Percentiles rank a stretch among this genome's conserved stretches.
Evolutionary conservation across 2,329 filamentous ascomycete species (phyloP).

Genomic region (Aphanocladium album): DNA sequence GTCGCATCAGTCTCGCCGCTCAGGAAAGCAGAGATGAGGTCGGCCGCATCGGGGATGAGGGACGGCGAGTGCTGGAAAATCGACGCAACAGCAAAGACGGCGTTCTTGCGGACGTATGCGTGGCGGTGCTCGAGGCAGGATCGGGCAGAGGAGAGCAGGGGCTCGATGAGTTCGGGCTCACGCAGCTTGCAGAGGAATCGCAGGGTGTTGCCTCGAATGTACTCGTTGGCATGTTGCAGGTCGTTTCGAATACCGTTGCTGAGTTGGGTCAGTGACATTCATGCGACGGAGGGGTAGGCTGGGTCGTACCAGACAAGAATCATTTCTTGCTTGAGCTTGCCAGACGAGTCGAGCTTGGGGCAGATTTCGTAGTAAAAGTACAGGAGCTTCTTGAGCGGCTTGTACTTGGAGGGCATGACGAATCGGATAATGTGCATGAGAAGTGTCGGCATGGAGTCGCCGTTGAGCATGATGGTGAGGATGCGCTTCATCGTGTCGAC

Average conservation of each 20-base stretch:
- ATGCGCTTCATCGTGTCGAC: constrained; percentile 95
- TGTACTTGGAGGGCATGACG: constrained; percentile 97
- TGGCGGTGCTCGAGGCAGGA: constrained; percentile 93
- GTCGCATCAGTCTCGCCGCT: constrained; percentile 88
- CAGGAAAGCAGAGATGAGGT: constrained; percentile 85
- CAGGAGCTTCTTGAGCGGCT: constrained; percentile 92
- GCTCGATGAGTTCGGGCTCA: constrained; percentile 93
- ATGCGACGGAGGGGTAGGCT: neutral
- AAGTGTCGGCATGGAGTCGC: constrained; percentile 88
- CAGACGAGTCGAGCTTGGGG: constrained; percentile 84
- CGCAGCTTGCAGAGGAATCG: constrained; percentile 95
- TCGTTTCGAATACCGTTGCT: constrained; percentile 98
- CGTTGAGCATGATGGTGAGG: constrained; percentile 95
- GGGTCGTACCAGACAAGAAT: constrained; percentile 82
- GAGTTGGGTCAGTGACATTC: constrained; percentile 3
- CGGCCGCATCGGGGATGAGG: constrained; percentile 90
- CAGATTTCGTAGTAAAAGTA: constrained; percentile 99
- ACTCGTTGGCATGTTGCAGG: constrained; percentile 95
- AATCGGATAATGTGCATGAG: constrained; percentile 99
- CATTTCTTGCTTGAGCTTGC: constrained; percentile 99
- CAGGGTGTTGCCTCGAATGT: constrained; percentile 95
- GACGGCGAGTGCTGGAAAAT: constrained; percentile 88
- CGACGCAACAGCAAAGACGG: constrained; percentile 88
- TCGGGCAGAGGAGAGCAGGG: constrained; percentile 85
- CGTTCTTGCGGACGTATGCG: constrained; percentile 97